Conservation (phyloP, 768 basidiomycete genomes). For the Rubroboletus pulcherrimus region DNA sequence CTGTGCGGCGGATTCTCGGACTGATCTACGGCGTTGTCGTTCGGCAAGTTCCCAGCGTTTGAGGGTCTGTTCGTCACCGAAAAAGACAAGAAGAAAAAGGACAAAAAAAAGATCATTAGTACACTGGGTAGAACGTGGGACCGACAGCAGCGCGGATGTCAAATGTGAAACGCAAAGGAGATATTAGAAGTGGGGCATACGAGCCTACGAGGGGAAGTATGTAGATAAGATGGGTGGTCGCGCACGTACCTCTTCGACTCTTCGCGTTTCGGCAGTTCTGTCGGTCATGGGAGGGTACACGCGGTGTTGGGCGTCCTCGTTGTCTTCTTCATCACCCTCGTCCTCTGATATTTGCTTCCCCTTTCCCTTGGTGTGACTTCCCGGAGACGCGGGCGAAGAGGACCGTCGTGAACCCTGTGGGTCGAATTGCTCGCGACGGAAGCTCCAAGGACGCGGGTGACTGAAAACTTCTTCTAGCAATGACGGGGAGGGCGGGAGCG, state of each 20-base stretch:
- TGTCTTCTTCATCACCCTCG: slow-evolving; percentile 18
- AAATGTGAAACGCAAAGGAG: background rate
- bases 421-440: slow-evolving; percentile 26
- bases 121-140: background rate
- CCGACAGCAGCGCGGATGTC: background rate
- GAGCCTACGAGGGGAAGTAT: background rate
- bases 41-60: slow-evolving; percentile 77
- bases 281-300: slow-evolving; percentile 67
- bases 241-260: slow-evolving; percentile 63
- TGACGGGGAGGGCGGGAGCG: slow-evolving; percentile 37
- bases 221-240: background rate
- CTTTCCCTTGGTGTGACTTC: slow-evolving; percentile 25
- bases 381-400: slow-evolving; percentile 10
- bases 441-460: slow-evolving; percentile 32
- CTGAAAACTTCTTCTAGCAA: slow-evolving; percentile 45
- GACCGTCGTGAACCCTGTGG: slow-evolving; percentile 18
- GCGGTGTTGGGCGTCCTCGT: slow-evolving; percentile 24
- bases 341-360: slow-evolving; percentile 27
- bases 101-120: background rate
- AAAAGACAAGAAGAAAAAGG: background rate
- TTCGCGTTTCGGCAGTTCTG: slow-evolving; percentile 61
- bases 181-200: background rate
- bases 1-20: slow-evolving; percentile 50
- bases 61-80: slow-evolving; percentile 50
- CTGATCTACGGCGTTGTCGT: slow-evolving; percentile 68